phyloP scores from a whole-genome alignment of 1,139 yeast species.

The Meyerozyma athensensis region DNA sequence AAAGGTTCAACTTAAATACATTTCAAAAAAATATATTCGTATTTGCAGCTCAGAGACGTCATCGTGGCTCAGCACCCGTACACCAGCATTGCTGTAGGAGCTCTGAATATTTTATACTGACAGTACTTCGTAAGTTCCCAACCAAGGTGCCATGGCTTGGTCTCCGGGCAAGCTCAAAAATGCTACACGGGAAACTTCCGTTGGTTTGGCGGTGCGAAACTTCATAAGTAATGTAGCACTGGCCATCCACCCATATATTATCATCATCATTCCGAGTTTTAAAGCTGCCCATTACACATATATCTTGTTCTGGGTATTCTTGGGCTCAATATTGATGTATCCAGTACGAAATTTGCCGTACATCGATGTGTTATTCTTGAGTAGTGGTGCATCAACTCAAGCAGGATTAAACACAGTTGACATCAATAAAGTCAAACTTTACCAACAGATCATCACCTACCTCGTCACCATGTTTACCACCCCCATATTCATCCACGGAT shows the following conservation, averaged over 20 bases:
- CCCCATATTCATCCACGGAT: slow-evolving; percentile 85
- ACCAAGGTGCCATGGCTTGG: neutral
- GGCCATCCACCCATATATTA: slow-evolving; percentile 40
- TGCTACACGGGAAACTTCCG: neutral
- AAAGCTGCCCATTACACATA: slow-evolving; percentile 75
- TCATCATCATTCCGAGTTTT: slow-evolving; percentile 63
- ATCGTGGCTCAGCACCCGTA: neutral
- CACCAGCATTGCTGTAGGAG: neutral
- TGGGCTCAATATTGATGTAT: slow-evolving; percentile 70
- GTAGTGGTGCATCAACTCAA: slow-evolving; percentile 78
- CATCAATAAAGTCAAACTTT: slow-evolving; percentile 54
- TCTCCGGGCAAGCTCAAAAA: neutral
- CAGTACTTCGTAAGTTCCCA: neutral
- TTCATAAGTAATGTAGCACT: slow-evolving; percentile 21
- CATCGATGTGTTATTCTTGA: slow-evolving; percentile 74
- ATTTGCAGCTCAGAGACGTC: too few species aligned
- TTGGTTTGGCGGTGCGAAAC: slow-evolving; percentile 22
- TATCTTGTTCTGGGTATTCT: slow-evolving; percentile 46
- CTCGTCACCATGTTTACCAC: slow-evolving; percentile 63
- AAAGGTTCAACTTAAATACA: too few species aligned
- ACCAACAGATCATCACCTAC: slow-evolving; percentile 74
- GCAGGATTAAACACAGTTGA: slow-evolving; percentile 87
- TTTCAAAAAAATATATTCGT: too few species aligned
- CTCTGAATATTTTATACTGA: neutral
- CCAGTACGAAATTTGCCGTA: slow-evolving; percentile 66